Conservation (phyloP, 164 flowering plant genomes). For the Hamamelis virginiana region DNA sequence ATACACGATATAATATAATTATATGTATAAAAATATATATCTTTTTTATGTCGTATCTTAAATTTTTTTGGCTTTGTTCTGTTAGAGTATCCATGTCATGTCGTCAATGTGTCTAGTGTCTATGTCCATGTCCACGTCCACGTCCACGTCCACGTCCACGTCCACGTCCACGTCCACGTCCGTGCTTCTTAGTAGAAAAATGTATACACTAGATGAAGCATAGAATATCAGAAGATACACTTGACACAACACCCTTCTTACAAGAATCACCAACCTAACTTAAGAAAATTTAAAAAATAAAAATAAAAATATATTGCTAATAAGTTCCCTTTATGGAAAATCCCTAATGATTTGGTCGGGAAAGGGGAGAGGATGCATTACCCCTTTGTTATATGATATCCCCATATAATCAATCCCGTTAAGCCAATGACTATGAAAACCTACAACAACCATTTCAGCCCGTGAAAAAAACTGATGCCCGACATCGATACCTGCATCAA, state of each 20-base stretch:
- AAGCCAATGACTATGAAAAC: constrained; percentile 88
- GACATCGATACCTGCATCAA: constrained; percentile 68
- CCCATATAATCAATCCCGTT: constrained; percentile 90
- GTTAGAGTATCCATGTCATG: too few relatives aligned
- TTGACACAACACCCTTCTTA: neutral
- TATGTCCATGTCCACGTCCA: too few relatives aligned
- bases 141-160: too few relatives aligned
- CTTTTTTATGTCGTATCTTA: too few relatives aligned
- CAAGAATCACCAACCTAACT: too few relatives aligned
- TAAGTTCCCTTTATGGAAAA: neutral
- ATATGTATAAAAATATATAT: too few relatives aligned
- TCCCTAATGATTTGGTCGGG: neutral
- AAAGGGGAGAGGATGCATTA: constrained; percentile 7
- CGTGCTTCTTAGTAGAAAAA: too few relatives aligned
- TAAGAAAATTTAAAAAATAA: neutral
- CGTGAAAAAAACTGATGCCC: constrained; percentile 88
- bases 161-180: too few relatives aligned
- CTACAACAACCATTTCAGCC: constrained; percentile 89
- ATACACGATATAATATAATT: too few relatives aligned
- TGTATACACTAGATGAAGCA: neutral
- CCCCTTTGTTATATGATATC: constrained; percentile 28
- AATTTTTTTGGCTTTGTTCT: too few relatives aligned
- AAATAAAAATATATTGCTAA: neutral
- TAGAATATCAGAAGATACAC: neutral
- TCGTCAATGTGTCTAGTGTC: too few relatives aligned